Evolutionary conservation across 306 rosid species (phyloP), one percentile per base, ranked within the genome.

Genomic region (Cicer arietinum): DNA sequence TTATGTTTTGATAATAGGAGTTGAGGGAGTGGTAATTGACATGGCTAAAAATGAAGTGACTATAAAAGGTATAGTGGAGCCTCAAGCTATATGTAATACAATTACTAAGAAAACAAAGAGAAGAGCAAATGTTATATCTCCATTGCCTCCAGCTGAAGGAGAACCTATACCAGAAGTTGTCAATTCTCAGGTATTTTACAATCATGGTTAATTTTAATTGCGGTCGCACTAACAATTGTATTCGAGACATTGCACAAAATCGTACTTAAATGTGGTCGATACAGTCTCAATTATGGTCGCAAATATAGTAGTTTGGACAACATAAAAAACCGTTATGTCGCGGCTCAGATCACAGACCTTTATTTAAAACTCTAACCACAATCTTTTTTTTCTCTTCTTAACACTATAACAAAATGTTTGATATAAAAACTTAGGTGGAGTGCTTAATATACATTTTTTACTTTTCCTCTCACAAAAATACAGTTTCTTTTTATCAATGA

Each of bases 61-160:
- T 25, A 89, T 93, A 75, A 93, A 89, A 79, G 98, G 98, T 77
- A 84, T 93, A 83, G 94, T 91, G 69, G 96, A 93, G 83, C 95
- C 97, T 43, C 91, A 91, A 77, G 91, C 90, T 7, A 77, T 93
- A 7, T 91, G 97, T 66, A 84, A 66, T 46, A 84, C 61, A 63
- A 84, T 93, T 78, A 87, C 77, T 63, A 89, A 88, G 80, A 93
- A 83, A 71, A 85, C 96, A 6, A 93, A 86, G 67, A 88, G 98
- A 85, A 81, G 61, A 68, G 91, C 91, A 37, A 77, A 67, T 64
- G 94, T 93, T 56, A 75, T 93, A 74, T 93, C 98, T 71, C 98
- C 98, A 69, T 85, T 90, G 74, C 98, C 98, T 70, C 68, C 84
- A 37, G 88, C 91, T 46, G 97, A 88, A 89, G 97, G 98, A 79